A percentile compares a stretch with the other conserved stretches of the same genome.
These are phyloP conservation scores for Fusarium hainanense DNA, from an alignment of 2,329 filamentous ascomycete genomes.

Conservation along the genomic window DNA sequence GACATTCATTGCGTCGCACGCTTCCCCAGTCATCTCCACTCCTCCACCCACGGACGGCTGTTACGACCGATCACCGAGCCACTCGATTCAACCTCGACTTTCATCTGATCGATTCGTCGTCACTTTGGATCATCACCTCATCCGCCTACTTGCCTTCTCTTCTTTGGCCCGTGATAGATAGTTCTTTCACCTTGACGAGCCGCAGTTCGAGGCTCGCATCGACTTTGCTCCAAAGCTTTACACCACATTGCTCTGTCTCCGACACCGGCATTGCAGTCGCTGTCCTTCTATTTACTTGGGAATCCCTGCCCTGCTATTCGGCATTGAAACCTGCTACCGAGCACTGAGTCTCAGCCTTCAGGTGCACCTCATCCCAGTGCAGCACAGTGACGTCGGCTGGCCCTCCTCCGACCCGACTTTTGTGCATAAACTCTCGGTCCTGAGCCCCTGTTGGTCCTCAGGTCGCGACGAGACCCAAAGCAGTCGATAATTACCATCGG, in stretches of 20 bases:
- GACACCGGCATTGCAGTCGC: constrained; percentile 28
- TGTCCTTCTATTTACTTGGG: constrained; percentile 11
- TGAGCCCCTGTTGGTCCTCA: constrained; percentile 26
- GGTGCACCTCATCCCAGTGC: constrained; percentile 6
- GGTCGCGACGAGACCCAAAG: constrained; percentile 10
- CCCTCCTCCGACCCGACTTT: constrained; percentile 13
- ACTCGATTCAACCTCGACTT: constrained; percentile 13
- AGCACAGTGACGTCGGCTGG: constrained; percentile 34
- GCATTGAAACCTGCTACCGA: constrained; percentile 28
- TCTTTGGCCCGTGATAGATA: background rate
- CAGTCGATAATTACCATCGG: constrained; percentile 18
- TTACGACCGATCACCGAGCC: constrained; percentile 17
- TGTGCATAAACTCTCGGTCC: constrained; percentile 23
- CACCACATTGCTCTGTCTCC: background rate
- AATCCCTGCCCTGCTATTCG: constrained; percentile 33
- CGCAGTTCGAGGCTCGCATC: background rate
- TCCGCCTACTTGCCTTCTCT: background rate
- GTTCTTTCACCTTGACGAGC: background rate
- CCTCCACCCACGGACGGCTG: constrained; percentile 21
- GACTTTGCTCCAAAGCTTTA: background rate
- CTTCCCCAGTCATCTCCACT: constrained; percentile 39
- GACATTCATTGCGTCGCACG: background rate
- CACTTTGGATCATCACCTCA: background rate
- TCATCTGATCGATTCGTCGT: constrained; percentile 19
- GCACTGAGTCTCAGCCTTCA: constrained; percentile 20